A percentile compares a stretch with the other conserved stretches of the same genome.
Evolutionary conservation across 148 eudicot species (phyloP).

Genomic region (Agrostemma githago): DNA sequence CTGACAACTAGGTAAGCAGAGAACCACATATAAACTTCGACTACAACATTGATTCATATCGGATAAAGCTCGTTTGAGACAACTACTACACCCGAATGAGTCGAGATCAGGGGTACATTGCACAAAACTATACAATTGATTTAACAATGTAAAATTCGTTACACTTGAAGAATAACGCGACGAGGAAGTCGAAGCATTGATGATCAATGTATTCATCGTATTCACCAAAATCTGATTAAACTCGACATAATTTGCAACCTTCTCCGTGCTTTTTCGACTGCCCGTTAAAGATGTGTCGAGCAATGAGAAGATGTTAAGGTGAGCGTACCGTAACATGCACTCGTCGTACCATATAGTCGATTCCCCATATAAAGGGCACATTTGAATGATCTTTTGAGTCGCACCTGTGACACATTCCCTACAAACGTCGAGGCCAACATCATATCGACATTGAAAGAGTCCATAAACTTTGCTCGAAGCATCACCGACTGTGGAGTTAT

Average conservation of each 20-base stretch:
- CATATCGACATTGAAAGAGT: constrained; percentile 14
- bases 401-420: constrained; percentile 7
- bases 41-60: too few relatives aligned
- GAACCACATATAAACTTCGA: too few relatives aligned
- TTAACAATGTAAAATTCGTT: not conserved
- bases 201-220: not conserved
- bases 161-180: not conserved
- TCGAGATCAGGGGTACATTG: constrained; percentile 10
- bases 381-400: not conserved
- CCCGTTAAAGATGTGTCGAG: not conserved
- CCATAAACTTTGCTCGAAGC: constrained; percentile 5
- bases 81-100: not conserved
- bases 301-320: constrained; percentile 7
- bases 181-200: not conserved
- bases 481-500: constrained; percentile 3
- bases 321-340: constrained; percentile 22
- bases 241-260: not conserved
- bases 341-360: constrained; percentile 19
- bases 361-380: constrained; percentile 18
- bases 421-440: not conserved
- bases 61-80: too few relatives aligned
- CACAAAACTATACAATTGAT: not conserved
- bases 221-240: not conserved
- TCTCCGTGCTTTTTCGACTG: not conserved
- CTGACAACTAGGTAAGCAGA: too few relatives aligned